Conservation (phyloP, 78 protist species). For the Dictyostelium discoideum region dicty_2.7 NC_007091.3:5087501-5088000, state of each 20-base stretch:
- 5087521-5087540: not conserved
- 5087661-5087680: no score
- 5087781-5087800: slow-evolving; percentile 23
- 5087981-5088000: slow-evolving; percentile 87
- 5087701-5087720: no score
- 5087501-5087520: not conserved
- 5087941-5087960: slow-evolving; percentile 81
- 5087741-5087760: not conserved
- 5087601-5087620: not conserved
- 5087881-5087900: slow-evolving; percentile 80
- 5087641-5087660: no score
- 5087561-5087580: not conserved
- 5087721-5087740: not conserved
- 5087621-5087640: not conserved
- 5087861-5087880: slow-evolving; percentile 88
- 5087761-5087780: not conserved
- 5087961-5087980: slow-evolving; percentile 89
- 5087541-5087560: no score
- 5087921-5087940: slow-evolving; percentile 76
- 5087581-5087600: not conserved
- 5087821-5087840: slow-evolving; percentile 34
- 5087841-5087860: slow-evolving; percentile 84
- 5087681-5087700: no score
- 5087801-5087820: slow-evolving; percentile 3
- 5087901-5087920: slow-evolving; percentile 92